A percentile compares a stretch with the other conserved stretches of the same genome.
Evolutionary conservation across 2,329 filamentous ascomycete species (phyloP).

Genomic region (Ceratocystis destructans): DNA sequence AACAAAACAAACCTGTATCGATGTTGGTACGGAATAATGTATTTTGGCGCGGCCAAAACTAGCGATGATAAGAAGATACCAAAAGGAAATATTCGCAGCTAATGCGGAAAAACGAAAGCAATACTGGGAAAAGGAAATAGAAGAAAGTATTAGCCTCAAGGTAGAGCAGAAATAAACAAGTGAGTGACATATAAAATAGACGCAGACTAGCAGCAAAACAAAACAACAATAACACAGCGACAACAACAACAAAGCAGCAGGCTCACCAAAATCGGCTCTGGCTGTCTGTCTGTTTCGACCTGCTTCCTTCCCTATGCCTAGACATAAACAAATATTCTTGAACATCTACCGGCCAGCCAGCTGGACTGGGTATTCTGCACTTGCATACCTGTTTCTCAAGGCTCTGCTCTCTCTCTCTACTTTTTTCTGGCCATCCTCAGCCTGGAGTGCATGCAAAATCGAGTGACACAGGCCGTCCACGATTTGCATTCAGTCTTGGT

Average conservation of each 20-base stretch:
- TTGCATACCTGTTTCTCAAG: not conserved
- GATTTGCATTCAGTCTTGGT: not conserved
- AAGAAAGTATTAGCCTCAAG: not conserved
- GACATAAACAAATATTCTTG: not conserved
- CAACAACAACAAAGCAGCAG: not conserved
- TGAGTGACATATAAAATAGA: not conserved
- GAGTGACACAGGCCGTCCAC: not conserved
- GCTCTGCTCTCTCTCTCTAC: not conserved
- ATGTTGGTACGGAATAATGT: not conserved
- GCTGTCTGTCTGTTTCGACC: not conserved
- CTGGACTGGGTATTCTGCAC: no score
- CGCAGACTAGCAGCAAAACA: not conserved
- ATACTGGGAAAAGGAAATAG: not conserved
- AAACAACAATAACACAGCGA: conserved; percentile 20
- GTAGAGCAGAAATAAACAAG: not conserved
- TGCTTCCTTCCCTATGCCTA: not conserved
- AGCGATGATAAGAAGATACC: not conserved
- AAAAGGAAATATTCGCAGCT: not conserved
- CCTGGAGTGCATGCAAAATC: not conserved
- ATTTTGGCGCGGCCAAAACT: not conserved
- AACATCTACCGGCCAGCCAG: not conserved
- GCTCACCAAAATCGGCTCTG: not conserved
- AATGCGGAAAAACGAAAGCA: not conserved
- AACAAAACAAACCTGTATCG: not conserved
- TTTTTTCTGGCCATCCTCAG: not conserved